Conservation (phyloP, 495 filamentous ascomycete genomes). For the Saxispiralis lemnorum region DNA sequence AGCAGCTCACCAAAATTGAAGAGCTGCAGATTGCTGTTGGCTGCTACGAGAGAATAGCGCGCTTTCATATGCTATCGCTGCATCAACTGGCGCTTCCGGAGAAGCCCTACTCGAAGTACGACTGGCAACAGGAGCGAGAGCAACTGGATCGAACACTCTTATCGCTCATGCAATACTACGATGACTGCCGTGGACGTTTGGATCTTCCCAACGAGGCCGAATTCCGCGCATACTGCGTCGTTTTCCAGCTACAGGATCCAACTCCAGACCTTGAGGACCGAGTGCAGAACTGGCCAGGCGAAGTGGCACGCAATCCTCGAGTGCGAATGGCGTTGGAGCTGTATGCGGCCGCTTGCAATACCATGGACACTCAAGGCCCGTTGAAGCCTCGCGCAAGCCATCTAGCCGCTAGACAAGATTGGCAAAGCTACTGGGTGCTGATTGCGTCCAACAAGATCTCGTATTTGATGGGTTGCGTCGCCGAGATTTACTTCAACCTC, state of each 20-base stretch:
- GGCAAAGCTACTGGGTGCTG: conserved; percentile 55
- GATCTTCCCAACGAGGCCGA: conserved; percentile 61
- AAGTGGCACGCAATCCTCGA: conserved; percentile 35
- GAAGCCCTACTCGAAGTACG: conserved; percentile 50
- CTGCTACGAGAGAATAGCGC: conserved; percentile 74
- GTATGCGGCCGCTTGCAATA: conserved; percentile 50
- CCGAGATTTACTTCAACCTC: conserved; percentile 73
- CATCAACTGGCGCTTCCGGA: conserved; percentile 58
- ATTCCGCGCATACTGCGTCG: conserved; percentile 75
- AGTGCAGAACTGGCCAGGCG: conserved; percentile 52
- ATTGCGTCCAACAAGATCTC: conserved; percentile 52
- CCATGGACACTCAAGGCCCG: conserved; percentile 44
- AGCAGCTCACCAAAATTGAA: conserved; percentile 51
- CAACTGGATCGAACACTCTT: conserved; percentile 77
- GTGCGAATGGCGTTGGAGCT: conserved; percentile 51
- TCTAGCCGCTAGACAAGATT: conserved; percentile 44
- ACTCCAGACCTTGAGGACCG: conserved; percentile 53
- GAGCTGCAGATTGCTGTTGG: conserved; percentile 52
- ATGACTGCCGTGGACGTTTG: conserved; percentile 43
- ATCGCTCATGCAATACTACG: conserved; percentile 77
- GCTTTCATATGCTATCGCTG: conserved; percentile 77
- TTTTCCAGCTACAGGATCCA: conserved; percentile 61
- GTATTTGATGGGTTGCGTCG: conserved; percentile 85
- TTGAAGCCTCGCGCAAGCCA: conserved; percentile 39
- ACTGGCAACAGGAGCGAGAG: conserved; percentile 76